Conservation (phyloP, 2,329 filamentous ascomycete species). For the Trichophyton rubrum region DNA sequence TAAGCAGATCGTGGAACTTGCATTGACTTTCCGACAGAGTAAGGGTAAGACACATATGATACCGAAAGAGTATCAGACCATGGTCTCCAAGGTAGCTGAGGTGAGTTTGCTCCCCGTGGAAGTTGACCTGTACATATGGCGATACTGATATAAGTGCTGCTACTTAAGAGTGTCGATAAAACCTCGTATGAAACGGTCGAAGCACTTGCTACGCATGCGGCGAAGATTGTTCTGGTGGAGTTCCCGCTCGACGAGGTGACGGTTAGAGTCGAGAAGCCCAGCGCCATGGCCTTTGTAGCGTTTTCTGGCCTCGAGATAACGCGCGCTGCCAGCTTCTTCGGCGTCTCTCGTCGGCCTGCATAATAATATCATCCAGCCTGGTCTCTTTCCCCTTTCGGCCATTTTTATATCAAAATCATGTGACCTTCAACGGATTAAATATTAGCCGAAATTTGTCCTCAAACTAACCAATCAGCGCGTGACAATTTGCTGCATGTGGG, state of each 20-base stretch:
- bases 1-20: slow-evolving; percentile 37
- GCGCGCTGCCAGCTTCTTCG: slow-evolving; percentile 34
- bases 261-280: slow-evolving; percentile 39
- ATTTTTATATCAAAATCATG: not conserved
- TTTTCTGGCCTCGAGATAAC: slow-evolving; percentile 39
- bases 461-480: slow-evolving; percentile 3
- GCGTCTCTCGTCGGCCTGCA: not conserved
- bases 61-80: slow-evolving; percentile 19
- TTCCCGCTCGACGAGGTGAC: slow-evolving; percentile 36
- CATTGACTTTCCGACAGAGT: slow-evolving; percentile 22
- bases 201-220: slow-evolving; percentile 38
- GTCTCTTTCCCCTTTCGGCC: not conserved
- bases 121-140: not conserved
- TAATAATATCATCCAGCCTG: not conserved
- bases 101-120: not conserved
- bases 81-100: not conserved
- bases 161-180: slow-evolving; percentile 31
- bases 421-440: not conserved
- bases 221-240: slow-evolving; percentile 34
- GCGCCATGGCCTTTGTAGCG: slow-evolving; percentile 38
- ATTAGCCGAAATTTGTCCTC: not conserved
- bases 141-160: not conserved
- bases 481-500: not conserved
- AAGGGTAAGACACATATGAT: slow-evolving; percentile 6
- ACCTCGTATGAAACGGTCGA: slow-evolving; percentile 41